Conservation (phyloP, 2,329 filamentous ascomycete genomes). For the Colletotrichum tofieldiae region DNA sequence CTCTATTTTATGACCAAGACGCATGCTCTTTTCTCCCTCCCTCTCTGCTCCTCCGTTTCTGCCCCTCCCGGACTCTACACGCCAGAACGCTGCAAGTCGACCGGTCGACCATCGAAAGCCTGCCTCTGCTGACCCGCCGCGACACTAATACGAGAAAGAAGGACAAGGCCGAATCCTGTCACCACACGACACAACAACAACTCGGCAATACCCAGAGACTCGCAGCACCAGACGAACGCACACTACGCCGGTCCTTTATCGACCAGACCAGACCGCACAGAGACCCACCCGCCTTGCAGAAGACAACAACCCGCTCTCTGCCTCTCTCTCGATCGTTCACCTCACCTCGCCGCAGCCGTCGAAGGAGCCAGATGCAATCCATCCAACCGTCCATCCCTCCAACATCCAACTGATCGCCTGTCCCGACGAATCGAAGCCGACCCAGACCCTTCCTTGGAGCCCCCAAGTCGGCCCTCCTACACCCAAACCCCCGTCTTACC, state of each 20-base stretch:
- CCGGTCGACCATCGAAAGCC: constrained; percentile 22
- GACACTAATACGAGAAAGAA: constrained; percentile 32
- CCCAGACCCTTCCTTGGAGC: neutral
- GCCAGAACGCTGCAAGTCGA: neutral
- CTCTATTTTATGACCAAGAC: constrained; percentile 6
- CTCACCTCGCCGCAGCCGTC: constrained; percentile 7
- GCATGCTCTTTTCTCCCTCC: neutral
- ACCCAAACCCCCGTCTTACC: constrained; percentile 7
- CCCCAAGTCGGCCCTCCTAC: constrained; percentile 1
- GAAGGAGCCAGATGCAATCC: constrained; percentile 3
- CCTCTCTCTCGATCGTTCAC: neutral
- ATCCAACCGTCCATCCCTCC: constrained; percentile 14
- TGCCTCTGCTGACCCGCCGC: constrained; percentile 19
- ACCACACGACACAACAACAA: constrained; percentile 12
- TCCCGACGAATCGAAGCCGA: constrained; percentile 3
- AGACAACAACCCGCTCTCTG: neutral
- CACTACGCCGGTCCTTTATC: neutral
- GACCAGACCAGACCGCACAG: constrained; percentile 13
- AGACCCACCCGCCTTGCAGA: constrained; percentile 4
- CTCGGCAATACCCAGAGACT: constrained; percentile 30
- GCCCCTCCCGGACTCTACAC: neutral
- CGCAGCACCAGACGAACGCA: constrained; percentile 7
- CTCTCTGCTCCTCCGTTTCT: neutral
- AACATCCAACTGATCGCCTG: constrained; percentile 5
- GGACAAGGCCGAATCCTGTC: constrained; percentile 21